phyloP scores from a whole-genome alignment of 306 rosid species.

The Fragaria iinumae region DNA sequence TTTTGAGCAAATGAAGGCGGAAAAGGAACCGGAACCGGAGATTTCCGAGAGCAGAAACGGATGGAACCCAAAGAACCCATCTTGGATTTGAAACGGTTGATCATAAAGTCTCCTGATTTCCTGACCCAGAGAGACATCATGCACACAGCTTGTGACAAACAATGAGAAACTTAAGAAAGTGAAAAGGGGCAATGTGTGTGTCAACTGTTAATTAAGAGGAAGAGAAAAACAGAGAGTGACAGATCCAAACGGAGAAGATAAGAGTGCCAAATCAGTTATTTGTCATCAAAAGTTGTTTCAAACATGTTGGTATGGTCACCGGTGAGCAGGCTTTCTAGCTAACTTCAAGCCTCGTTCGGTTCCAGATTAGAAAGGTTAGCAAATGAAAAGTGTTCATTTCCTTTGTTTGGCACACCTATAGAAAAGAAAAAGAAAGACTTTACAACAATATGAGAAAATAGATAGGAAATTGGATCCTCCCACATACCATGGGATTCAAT shows the following conservation, averaged over 20 bases:
- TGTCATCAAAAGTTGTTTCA: too few species aligned
- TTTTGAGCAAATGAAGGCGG: conserved; percentile 7
- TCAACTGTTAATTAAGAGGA: background rate
- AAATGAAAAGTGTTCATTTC: too few species aligned
- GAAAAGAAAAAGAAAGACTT: too few species aligned
- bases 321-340: too few species aligned
- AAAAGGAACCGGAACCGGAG: conserved; percentile 7
- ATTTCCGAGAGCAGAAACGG: conserved; percentile 13
- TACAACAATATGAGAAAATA: too few species aligned
- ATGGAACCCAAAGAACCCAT: conserved; percentile 19
- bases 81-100: conserved; percentile 39
- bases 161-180: background rate
- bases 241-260: background rate
- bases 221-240: background rate
- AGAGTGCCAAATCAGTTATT: conserved; percentile 13
- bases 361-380: too few species aligned
- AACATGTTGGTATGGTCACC: too few species aligned
- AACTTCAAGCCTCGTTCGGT: too few species aligned
- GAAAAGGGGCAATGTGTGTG: too few species aligned
- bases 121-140: conserved; percentile 45
- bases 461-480: too few species aligned
- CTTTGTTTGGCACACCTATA: too few species aligned
- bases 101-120: conserved; percentile 32
- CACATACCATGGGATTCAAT: too few species aligned
- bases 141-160: background rate